Base-by-base conservation (phyloP, 2,329 filamentous ascomycete genomes). In the Paecilomyces formosus region DNA sequence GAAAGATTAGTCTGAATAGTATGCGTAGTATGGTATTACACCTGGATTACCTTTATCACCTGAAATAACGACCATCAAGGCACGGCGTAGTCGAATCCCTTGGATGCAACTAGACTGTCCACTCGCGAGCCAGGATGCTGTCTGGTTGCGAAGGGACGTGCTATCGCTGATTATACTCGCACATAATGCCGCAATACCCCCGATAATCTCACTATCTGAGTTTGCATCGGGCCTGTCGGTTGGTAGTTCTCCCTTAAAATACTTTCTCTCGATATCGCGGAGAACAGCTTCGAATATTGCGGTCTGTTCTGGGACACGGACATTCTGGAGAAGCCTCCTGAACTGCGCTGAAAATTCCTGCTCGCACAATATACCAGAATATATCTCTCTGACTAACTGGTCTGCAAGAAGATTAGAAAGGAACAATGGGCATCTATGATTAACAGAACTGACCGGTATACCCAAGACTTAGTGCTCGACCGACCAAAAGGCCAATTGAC, bases 381-480 rank as follows among this genome's bases (percentile, higher is more conserved):
- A 79, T n/a, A 79, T 61, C 39, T 76, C 70, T 22, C 66, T 68
- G 1, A 77, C 67, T 22, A 79, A 53, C 7, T 72, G 66, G 60
- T 77, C 78, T 80, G 63, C 1, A 22, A 54, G 2, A 51, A 28
- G 31, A 39, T 68, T 60, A 70, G 63, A 39, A 56, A 50, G 26
- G 28, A 21, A 55, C 21, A 49, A 53, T 30, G 39, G 11, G 24
- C 12, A 8, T 26, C 53, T 35, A 54, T 54, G 31, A 55, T 15
- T 22, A 13, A 12, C 54, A 26, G 22, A 22, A 28, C n/a, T 69
- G 78, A 89, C 90, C 87, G 56, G 81, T 78, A 72, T 94, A 90
- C 2, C 90, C 90, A 30, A 96, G 72, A 30, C 82, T 86, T 59
- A 93, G 75, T 1, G 84, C 79, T 61, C 87, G 86, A 3, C 83